Evolutionary conservation across 495 filamentous ascomycete species (phyloP), one percentile per base, ranked within the genome.

Genomic region (Chaetomidium leptoderma): DNA sequence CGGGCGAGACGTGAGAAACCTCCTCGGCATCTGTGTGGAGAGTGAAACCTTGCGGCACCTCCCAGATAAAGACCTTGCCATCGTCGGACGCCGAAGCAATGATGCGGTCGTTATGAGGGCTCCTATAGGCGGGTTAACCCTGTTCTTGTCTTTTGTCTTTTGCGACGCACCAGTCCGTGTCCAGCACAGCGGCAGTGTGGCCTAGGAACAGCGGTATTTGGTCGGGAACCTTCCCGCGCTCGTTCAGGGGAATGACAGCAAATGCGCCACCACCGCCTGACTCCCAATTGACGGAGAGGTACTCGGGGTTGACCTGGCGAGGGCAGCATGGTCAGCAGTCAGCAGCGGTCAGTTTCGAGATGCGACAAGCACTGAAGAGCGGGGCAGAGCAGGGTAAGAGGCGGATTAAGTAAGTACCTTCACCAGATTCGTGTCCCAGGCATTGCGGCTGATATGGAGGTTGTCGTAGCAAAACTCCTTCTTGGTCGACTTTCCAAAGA

Each of bases 391-490:
- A 5, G 6, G 19, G 13, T 17, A n/a, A 26, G 43, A 29, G 26
- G n/a, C 16, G 11, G 14, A 29, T 16, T 42, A 33, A 40, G 23
- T 32, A 40, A 17, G 24, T 46, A 93, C 92, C 83, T 97, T 97
- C 74, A 97, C 80, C 52, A 98, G 80, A 75, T 98, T 98, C 71
- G 90, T 96, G 74, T 98, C 93, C 92, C 93, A 98, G 52, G 95
- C 92, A 84, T 98, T 98, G 72, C 84, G 86, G 59, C 92, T 96
- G 72, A 98, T 87, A 63, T 80, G 83, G 64, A 97, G 80, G 71
- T 97, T 97, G 77, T 98, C 95, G 73, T 96, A 97, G 79, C 91
- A 96, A 43, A 77, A 78, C 74, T 92, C 92, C 83, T 95, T 96
- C 75, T 86, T 85, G 52, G 92, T 92, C 45, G 89, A 74, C 74